Base-by-base conservation (phyloP, 495 filamentous ascomycete species). In the Tetracladium setigerum region DNA sequence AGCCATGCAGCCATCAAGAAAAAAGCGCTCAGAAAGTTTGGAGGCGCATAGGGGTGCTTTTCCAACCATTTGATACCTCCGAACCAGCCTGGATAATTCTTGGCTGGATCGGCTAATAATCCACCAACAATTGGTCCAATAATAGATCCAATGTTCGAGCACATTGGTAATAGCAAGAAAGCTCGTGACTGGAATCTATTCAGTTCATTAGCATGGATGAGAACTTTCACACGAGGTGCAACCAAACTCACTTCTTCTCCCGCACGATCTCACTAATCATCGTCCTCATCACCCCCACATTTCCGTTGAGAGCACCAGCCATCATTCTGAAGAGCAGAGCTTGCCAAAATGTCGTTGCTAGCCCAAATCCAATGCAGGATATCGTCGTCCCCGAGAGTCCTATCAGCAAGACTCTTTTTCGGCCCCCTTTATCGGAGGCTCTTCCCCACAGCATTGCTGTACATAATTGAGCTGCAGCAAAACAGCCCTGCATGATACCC, bases 381-480 rank as follows among this genome's bases (percentile, higher is more conserved):
- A 84, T 58, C 14, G 78, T 77, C 0, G 86, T 89, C 1, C 87
- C 87, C 13, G 79, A 41, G 17, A 92, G 62, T 11, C 87, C 87
- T 41, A 91, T 78, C 49, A 92, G 59, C 54, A 95, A 66, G 33
- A 90, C 84, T 27, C 79, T 83, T 61, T 87, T 89, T 17, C 87
- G 74, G 10, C 87, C 87, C 35, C 78, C 75, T 61, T 70, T 70
- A 41, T 78, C 73, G 3, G 79, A 78, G 22, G 84, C 65, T 1
- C 83, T 74, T 4, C 87, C 87, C 87, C 87, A 92, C 17, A 86
- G 59, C 62, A 94, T 86, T n/a, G 84, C 86, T 1, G 87, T 91
- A 19, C 86, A 69, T 62, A 89, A 89, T 66, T 95, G 87, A 6
- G 86, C 84, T 5, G 82, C 84, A 0, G 86, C 86, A 59, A 92